Evolutionary conservation across 2,329 filamentous ascomycete genomes (phyloP).

Genomic region (Beauveria bassiana): DNA sequence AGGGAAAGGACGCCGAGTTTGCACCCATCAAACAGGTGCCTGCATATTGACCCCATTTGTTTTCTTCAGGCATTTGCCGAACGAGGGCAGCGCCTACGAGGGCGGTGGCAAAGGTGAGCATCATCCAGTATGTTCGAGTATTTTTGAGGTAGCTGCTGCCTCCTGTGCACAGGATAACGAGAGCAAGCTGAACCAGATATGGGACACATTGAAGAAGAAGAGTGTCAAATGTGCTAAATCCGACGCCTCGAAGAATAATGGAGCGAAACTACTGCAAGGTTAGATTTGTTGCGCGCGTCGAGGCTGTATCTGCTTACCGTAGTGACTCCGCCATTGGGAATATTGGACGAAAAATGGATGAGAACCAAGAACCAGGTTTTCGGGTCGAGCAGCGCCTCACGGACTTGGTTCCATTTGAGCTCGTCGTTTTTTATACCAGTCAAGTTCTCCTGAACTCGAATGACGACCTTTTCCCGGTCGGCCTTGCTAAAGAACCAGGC

Average conservation of each 20-base stretch:
- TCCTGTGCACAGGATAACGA: conserved; percentile 17
- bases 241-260: conserved; percentile 19
- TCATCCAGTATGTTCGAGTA: conserved; percentile 20
- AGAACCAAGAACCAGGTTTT: conserved; percentile 37
- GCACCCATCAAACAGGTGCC: conserved; percentile 44
- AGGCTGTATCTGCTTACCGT: conserved; percentile 22
- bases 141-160: conserved; percentile 19
- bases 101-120: conserved; percentile 14
- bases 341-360: conserved; percentile 22
- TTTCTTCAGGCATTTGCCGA: conserved; percentile 14
- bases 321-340: conserved; percentile 50
- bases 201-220: conserved; percentile 16
- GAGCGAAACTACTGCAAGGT: conserved; percentile 15
- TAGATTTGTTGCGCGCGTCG: background rate
- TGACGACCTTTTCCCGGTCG: background rate
- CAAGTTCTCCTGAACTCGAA: background rate
- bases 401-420: conserved; percentile 32
- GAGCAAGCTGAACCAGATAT: conserved; percentile 18
- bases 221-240: conserved; percentile 17
- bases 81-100: conserved; percentile 18
- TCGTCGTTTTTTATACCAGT: background rate
- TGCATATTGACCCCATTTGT: conserved; percentile 16
- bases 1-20: conserved; percentile 32
- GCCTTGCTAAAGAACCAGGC: background rate
- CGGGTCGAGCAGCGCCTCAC: conserved; percentile 29